Conservation (phyloP, 2,329 filamentous ascomycete genomes). For the Blastomyces parvus region DNA sequence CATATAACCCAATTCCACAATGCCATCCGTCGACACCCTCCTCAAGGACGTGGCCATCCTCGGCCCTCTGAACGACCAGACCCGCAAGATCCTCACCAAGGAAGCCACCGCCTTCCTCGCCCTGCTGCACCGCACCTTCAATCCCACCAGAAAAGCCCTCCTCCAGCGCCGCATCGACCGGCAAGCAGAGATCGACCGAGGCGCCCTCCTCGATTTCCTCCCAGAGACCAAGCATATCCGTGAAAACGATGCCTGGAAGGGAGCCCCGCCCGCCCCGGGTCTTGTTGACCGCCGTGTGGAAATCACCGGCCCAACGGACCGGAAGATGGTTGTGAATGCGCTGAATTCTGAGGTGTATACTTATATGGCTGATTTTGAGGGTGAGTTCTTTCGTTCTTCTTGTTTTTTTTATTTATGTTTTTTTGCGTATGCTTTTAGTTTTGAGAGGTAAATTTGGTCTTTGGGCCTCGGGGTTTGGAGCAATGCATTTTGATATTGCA, state of each 20-base stretch:
- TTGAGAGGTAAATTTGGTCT: neutral
- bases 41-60: conserved; percentile 83
- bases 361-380: conserved; percentile 99
- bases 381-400: conserved; percentile 43
- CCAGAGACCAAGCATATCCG: conserved; percentile 93
- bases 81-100: conserved; percentile 85
- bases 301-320: conserved; percentile 93
- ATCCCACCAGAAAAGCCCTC: conserved; percentile 74
- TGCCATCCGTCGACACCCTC: conserved; percentile 64
- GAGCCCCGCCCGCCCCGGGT: conserved; percentile 80
- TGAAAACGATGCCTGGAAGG: conserved; percentile 88
- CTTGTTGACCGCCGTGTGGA: conserved; percentile 89
- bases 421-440: neutral
- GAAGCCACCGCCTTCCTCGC: conserved; percentile 86
- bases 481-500: neutral
- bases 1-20: conserved; percentile 30
- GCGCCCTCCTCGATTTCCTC: conserved; percentile 82
- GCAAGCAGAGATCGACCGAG: conserved; percentile 88
- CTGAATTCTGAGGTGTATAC: conserved; percentile 95
- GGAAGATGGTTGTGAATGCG: conserved; percentile 99
- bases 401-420: neutral
- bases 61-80: conserved; percentile 64
- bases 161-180: conserved; percentile 77
- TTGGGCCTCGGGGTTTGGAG: too few relatives aligned
- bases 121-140: conserved; percentile 90